phyloP scores from a whole-genome alignment of 2,329 filamentous ascomycete genomes.

The Catunica adiposa region DNA sequence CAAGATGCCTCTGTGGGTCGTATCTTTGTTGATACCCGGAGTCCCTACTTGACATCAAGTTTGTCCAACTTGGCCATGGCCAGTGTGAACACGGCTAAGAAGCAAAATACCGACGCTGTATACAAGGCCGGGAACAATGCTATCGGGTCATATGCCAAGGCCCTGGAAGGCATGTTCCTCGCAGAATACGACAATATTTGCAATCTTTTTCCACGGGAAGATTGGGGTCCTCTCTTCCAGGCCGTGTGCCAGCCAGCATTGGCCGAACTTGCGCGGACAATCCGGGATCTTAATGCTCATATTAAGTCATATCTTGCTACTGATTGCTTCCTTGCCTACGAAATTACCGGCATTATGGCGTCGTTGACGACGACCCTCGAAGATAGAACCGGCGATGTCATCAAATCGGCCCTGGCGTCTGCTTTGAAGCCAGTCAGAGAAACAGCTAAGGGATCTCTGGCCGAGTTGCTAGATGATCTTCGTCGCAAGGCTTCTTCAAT shows the following conservation, averaged over 20 bases:
- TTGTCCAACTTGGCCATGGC: slow-evolving; percentile 77
- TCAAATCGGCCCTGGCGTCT: slow-evolving; percentile 69
- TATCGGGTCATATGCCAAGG: slow-evolving; percentile 74
- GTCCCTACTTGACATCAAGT: slow-evolving; percentile 68
- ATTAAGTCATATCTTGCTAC: slow-evolving; percentile 74
- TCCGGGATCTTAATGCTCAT: slow-evolving; percentile 77
- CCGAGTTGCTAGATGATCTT: slow-evolving; percentile 70
- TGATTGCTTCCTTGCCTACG: slow-evolving; percentile 89
- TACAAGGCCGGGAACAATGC: slow-evolving; percentile 83
- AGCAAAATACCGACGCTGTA: slow-evolving; percentile 63
- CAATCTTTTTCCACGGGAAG: slow-evolving; percentile 68
- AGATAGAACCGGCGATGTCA: slow-evolving; percentile 56
- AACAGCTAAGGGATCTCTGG: slow-evolving; percentile 74
- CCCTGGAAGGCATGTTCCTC: slow-evolving; percentile 71
- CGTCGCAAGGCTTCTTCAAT: slow-evolving; percentile 50
- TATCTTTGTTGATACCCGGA: slow-evolving; percentile 73
- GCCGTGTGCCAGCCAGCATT: slow-evolving; percentile 64
- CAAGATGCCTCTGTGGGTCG: slow-evolving; percentile 57
- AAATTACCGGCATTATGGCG: slow-evolving; percentile 82
- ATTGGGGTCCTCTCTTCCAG: slow-evolving; percentile 67
- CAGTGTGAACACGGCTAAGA: slow-evolving; percentile 67
- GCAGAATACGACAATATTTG: slow-evolving; percentile 86
- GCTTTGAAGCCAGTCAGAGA: slow-evolving; percentile 80
- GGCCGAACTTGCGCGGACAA: slow-evolving; percentile 65
- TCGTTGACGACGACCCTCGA: slow-evolving; percentile 66